phyloP scores from a whole-genome alignment of 2,329 filamentous ascomycete genomes.

The Scedosporium boydii region DNA sequence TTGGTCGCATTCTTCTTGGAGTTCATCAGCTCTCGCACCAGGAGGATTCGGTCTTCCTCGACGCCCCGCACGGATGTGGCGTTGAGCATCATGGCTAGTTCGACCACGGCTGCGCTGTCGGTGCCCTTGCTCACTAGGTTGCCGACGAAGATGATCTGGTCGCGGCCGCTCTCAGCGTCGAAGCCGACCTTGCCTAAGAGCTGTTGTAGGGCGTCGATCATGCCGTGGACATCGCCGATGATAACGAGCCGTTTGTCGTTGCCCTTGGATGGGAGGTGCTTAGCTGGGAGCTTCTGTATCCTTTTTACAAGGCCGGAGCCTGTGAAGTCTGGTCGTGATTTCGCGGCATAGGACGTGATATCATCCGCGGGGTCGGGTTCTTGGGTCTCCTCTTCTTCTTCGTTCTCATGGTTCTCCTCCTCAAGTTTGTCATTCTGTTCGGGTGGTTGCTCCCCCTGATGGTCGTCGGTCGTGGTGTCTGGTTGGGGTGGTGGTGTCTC shows the following conservation, averaged over 20 bases:
- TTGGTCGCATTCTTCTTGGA: not conserved
- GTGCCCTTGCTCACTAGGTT: slow-evolving; percentile 83
- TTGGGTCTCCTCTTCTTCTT: not conserved
- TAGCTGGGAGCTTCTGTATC: slow-evolving; percentile 19
- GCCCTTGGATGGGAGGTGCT: slow-evolving; percentile 21
- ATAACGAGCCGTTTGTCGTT: slow-evolving; percentile 59
- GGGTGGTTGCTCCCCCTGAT: not conserved
- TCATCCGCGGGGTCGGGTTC: slow-evolving; percentile 17
- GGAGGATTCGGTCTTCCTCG: slow-evolving; percentile 81
- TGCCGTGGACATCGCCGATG: slow-evolving; percentile 89
- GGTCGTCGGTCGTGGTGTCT: not conserved
- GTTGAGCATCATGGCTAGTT: slow-evolving; percentile 60
- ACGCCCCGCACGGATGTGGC: slow-evolving; percentile 85
- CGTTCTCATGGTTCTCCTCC: not conserved
- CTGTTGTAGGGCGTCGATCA: slow-evolving; percentile 54
- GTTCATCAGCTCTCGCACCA: slow-evolving; percentile 40
- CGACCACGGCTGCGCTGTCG: slow-evolving; percentile 68
- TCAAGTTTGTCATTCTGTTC: not conserved
- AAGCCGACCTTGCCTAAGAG: slow-evolving; percentile 62
- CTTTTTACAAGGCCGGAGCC: slow-evolving; percentile 16
- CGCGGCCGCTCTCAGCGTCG: slow-evolving; percentile 29
- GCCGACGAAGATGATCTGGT: slow-evolving; percentile 69
- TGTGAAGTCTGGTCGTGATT: slow-evolving; percentile 27
- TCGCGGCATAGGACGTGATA: slow-evolving; percentile 30
- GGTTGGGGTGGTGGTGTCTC: not conserved